Evolutionary conservation across 2,329 filamentous ascomycete genomes (phyloP).

Genomic region (Aspergillus candidus): DNA sequence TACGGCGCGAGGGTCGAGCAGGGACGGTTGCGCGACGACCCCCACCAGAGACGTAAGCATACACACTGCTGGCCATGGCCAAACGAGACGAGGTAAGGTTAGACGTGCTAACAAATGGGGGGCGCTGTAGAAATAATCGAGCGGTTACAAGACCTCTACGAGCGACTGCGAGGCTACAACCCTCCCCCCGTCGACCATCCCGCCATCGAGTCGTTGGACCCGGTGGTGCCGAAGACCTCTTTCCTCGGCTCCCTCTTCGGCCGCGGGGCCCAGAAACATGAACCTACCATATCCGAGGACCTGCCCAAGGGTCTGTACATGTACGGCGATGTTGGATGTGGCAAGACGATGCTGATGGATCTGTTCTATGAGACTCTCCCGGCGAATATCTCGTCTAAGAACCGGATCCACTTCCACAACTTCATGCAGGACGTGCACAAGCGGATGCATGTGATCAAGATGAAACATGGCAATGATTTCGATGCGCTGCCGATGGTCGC

Average conservation of each 20-base stretch:
- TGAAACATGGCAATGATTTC: conserved; percentile 79
- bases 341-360: conserved; percentile 99
- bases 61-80: background rate
- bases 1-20: conserved; percentile 75
- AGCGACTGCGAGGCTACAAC: conserved; percentile 68
- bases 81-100: background rate
- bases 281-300: conserved; percentile 55
- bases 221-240: conserved; percentile 44
- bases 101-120: background rate
- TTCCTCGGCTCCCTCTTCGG: conserved; percentile 48
- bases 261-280: conserved; percentile 26
- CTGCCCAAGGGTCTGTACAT: conserved; percentile 88
- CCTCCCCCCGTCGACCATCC: conserved; percentile 72
- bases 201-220: conserved; percentile 62
- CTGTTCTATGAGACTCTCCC: conserved; percentile 93
- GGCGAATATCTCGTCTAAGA: conserved; percentile 70
- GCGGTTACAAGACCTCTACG: conserved; percentile 79
- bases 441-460: conserved; percentile 82
- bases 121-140: conserved; percentile 67
- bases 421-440: conserved; percentile 99
- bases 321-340: conserved; percentile 92
- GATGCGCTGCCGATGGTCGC: conserved; percentile 89
- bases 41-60: conserved; percentile 73
- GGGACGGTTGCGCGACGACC: conserved; percentile 74
- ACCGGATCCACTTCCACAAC: conserved; percentile 95